A percentile compares a stretch with the other conserved stretches of the same genome.
These are phyloP conservation scores for Penicillium sclerotigenum DNA, from an alignment of 2,329 filamentous ascomycete species.

Conservation along the genomic window DNA sequence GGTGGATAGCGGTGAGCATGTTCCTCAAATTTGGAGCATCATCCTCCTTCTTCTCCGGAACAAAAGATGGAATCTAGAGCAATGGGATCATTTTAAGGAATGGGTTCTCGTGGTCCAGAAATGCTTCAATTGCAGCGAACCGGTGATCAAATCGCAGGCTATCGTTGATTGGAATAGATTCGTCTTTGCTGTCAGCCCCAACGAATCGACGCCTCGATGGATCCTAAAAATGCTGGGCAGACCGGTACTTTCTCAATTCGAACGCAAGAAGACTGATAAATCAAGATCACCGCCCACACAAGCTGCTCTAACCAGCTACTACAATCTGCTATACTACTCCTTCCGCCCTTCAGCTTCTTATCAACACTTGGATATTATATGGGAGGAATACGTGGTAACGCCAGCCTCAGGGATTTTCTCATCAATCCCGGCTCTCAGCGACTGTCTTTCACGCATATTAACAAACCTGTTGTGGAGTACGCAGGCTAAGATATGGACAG, in stretches of 20 bases:
- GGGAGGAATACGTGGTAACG: slow-evolving; percentile 70
- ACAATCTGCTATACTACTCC: slow-evolving; percentile 78
- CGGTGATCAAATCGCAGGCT: slow-evolving; percentile 68
- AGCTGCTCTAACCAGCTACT: slow-evolving; percentile 68
- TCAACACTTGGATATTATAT: slow-evolving; percentile 69
- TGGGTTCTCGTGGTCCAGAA: slow-evolving; percentile 78
- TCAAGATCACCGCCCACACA: slow-evolving; percentile 48
- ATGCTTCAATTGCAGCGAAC: slow-evolving; percentile 78
- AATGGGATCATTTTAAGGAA: slow-evolving; percentile 68
- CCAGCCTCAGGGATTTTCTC: slow-evolving; percentile 60
- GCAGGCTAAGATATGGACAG: slow-evolving; percentile 64
- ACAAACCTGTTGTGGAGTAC: slow-evolving; percentile 60
- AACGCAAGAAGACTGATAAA: slow-evolving; percentile 58
- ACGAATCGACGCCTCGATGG: slow-evolving; percentile 54
- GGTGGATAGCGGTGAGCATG: slow-evolving; percentile 60
- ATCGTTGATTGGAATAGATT: slow-evolving; percentile 84
- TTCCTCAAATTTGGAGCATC: slow-evolving; percentile 87
- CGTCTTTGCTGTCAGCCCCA: slow-evolving; percentile 68
- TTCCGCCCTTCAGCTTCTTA: slow-evolving; percentile 67
- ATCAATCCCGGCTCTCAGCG: slow-evolving; percentile 50
- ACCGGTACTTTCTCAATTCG: slow-evolving; percentile 67
- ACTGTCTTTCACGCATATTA: slow-evolving; percentile 66
- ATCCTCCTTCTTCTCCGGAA: slow-evolving; percentile 72
- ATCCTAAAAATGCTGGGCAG: slow-evolving; percentile 64
- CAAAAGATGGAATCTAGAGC: slow-evolving; percentile 55